Conservation (phyloP, 257 asterid genomes). For the Scutellaria minor region DNA sequence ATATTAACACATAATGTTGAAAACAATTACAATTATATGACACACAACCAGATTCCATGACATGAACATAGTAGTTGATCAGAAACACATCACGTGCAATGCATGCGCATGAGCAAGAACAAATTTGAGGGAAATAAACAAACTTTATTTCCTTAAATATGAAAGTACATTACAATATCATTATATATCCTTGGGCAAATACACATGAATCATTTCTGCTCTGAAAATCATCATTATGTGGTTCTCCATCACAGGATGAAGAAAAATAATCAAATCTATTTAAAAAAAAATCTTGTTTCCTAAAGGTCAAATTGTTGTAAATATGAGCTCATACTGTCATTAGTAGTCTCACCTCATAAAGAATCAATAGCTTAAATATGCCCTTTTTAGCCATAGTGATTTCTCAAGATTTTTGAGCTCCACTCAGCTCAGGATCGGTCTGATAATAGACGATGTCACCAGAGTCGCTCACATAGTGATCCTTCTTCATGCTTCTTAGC, state of each 20-base stretch:
- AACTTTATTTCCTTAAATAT: neutral
- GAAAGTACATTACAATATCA: constrained; percentile 6
- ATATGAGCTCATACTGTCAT: constrained; percentile 15
- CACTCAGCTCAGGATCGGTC: constrained; percentile 54
- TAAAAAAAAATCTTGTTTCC: constrained; percentile 2
- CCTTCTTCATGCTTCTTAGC: constrained; percentile 65
- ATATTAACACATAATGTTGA: no score
- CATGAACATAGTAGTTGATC: neutral
- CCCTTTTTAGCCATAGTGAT: neutral
- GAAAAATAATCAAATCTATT: constrained; percentile 19
- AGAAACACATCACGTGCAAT: neutral
- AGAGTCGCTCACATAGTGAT: constrained; percentile 75
- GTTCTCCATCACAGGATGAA: constrained; percentile 32
- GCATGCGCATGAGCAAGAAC: neutral
- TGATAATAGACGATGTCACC: constrained; percentile 78
- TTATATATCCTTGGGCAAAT: constrained; percentile 18
- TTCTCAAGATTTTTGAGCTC: constrained; percentile 35
- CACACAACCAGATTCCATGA: neutral
- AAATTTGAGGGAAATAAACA: neutral
- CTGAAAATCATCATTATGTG: constrained; percentile 18
- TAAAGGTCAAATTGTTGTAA: neutral
- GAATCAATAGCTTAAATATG: no score
- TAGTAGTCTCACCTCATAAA: constrained; percentile 27
- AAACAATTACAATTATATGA: no score
- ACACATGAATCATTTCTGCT: constrained; percentile 12